Percentiles rank a stretch among this genome's conserved stretches.
Conservation (phyloP, 306 rosid genomes). For the Glycine latifolia region DNA sequence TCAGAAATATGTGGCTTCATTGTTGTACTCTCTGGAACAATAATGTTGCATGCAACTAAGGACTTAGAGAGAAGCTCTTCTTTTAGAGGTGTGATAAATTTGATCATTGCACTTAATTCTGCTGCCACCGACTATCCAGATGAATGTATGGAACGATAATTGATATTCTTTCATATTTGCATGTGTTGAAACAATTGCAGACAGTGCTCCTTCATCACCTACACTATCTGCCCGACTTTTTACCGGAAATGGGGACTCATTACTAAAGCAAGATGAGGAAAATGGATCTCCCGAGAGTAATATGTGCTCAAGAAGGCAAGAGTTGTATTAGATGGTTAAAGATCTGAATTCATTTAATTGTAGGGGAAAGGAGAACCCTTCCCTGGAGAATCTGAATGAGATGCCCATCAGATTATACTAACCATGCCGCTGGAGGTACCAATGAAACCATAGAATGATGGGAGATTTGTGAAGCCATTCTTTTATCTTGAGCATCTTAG, state of each 20-base stretch:
- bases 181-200: conserved; percentile 55
- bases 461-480: conserved; percentile 43
- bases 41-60: conserved; percentile 72
- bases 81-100: conserved; percentile 65
- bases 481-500: not conserved
- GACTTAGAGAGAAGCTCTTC: conserved; percentile 80
- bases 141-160: conserved; percentile 20
- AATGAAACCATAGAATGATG: conserved; percentile 19
- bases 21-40: conserved; percentile 80
- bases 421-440: conserved; percentile 24
- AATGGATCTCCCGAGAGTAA: conserved; percentile 50
- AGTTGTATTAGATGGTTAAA: conserved; percentile 57
- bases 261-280: conserved; percentile 65
- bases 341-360: conserved; percentile 25
- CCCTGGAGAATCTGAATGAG: conserved; percentile 37
- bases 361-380: conserved; percentile 17
- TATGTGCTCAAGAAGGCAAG: conserved; percentile 62
- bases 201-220: conserved; percentile 64
- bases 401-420: conserved; percentile 7
- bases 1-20: conserved; percentile 91
- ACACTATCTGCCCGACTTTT: conserved; percentile 66
- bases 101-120: conserved; percentile 12
- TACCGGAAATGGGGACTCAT: conserved; percentile 65
- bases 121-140: not conserved
- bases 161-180: conserved; percentile 27